Evolutionary conservation across 208 protist genomes (phyloP).

Genomic region (Trypanosoma lewisi): DNA sequence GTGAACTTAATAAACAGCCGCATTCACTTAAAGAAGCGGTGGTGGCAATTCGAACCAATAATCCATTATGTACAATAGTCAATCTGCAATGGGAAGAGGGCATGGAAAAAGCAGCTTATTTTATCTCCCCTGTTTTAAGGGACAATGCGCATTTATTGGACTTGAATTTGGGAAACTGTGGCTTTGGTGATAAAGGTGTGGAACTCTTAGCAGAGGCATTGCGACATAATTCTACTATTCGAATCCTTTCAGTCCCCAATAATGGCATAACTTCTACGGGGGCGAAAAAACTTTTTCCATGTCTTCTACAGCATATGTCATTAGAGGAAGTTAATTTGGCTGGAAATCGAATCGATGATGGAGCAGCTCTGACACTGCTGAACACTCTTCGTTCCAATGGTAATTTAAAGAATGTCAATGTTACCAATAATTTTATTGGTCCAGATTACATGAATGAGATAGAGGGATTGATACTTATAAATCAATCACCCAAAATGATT

Average conservation of each 20-base stretch:
- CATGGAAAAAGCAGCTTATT: slow-evolving; percentile 51
- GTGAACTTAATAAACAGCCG: slow-evolving; percentile 77
- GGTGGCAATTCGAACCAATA: slow-evolving; percentile 46
- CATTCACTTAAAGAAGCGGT: slow-evolving; percentile 61
- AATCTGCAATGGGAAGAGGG: slow-evolving; percentile 80
- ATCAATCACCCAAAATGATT: slow-evolving; percentile 64
- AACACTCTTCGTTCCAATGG: slow-evolving; percentile 58
- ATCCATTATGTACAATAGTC: slow-evolving; percentile 41
- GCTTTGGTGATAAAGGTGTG: slow-evolving; percentile 61
- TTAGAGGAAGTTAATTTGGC: slow-evolving; percentile 82
- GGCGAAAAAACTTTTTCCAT: slow-evolving; percentile 49
- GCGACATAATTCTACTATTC: slow-evolving; percentile 59
- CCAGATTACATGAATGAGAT: slow-evolving; percentile 57
- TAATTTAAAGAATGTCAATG: slow-evolving; percentile 59
- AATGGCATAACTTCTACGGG: slow-evolving; percentile 78
- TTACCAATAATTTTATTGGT: slow-evolving; percentile 70
- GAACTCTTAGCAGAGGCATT: slow-evolving; percentile 58
- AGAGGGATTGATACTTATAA: slow-evolving; percentile 63
- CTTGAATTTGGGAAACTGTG: slow-evolving; percentile 81
- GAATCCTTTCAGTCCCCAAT: slow-evolving; percentile 76
- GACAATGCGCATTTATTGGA: slow-evolving; percentile 47
- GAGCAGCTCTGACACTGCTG: slow-evolving; percentile 51
- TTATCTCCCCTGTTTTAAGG: slow-evolving; percentile 59
- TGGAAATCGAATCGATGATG: slow-evolving; percentile 76
- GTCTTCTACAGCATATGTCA: slow-evolving; percentile 41